A percentile compares a stretch with the other conserved stretches of the same genome.
These are phyloP conservation scores for Daldinia caldariorum DNA, from an alignment of 495 filamentous ascomycete species.

Conservation along the genomic window DNA sequence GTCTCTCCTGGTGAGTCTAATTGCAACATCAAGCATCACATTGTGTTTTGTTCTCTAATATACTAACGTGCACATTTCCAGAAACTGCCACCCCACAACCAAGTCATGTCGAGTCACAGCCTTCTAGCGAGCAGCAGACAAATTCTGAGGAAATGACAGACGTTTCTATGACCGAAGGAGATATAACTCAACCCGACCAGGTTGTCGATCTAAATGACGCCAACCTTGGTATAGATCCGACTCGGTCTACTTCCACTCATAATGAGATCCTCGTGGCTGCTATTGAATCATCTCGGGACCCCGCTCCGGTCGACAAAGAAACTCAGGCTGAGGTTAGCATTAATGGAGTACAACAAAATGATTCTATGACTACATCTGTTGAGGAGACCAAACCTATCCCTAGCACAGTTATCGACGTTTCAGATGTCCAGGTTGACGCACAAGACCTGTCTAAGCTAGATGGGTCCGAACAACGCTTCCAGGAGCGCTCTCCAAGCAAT, in stretches of 20 bases:
- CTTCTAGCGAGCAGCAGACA: conserved; percentile 1
- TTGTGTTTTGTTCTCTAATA: not conserved
- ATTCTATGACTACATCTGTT: not conserved
- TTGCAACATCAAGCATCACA: not conserved
- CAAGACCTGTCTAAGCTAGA: conserved; percentile 14
- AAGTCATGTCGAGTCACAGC: conserved; percentile 12
- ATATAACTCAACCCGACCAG: conserved; percentile 6
- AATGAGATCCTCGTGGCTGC: not conserved
- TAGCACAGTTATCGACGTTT: not conserved
- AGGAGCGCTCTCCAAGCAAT: conserved; percentile 21
- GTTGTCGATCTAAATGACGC: not conserved
- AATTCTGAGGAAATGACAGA: conserved; percentile 14
- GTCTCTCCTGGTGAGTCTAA: conserved; percentile 12
- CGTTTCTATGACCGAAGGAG: conserved; percentile 18
- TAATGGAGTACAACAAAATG: not conserved
- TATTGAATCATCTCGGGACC: not conserved
- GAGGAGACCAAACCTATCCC: not conserved
- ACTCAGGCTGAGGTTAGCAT: not conserved
- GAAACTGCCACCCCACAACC: not conserved
- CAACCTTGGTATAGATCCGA: not conserved
- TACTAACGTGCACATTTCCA: conserved; percentile 17
- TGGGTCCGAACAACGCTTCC: conserved; percentile 13
- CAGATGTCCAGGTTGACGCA: not conserved
- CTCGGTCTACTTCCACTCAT: not conserved
- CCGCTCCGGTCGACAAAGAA: not conserved